Evolutionary conservation across 768 basidiomycete genomes (phyloP).

Genomic region (Lentinula guzmanii): DNA sequence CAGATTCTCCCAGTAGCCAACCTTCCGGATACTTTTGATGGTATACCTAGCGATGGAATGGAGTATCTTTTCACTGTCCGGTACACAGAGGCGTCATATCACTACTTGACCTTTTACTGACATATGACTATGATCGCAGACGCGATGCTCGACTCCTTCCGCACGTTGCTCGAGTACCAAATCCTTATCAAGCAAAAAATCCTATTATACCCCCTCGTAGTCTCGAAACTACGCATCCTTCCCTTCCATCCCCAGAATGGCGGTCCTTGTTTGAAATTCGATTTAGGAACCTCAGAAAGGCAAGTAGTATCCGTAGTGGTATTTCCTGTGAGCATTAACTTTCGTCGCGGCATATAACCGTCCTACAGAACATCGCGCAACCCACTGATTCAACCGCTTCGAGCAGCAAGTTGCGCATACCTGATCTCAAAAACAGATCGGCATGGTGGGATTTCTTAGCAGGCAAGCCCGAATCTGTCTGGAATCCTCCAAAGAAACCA

Average conservation of each 20-base stretch:
- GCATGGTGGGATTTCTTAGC: conserved; percentile 76
- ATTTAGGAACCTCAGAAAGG: conserved; percentile 65
- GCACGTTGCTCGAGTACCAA: conserved; percentile 54
- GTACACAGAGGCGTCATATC: conserved; percentile 28
- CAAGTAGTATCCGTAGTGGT: conserved; percentile 20
- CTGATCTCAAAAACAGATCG: conserved; percentile 68
- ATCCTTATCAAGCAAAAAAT: conserved; percentile 55
- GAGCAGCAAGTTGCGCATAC: conserved; percentile 35
- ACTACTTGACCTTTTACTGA: neutral
- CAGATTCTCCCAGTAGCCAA: conserved; percentile 81
- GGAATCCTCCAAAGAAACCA: conserved; percentile 47
- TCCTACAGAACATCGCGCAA: conserved; percentile 57
- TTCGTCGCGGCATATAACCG: neutral
- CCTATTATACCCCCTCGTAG: conserved; percentile 16
- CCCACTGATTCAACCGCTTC: conserved; percentile 35
- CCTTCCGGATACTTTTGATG: conserved; percentile 63
- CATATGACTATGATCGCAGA: conserved; percentile 27
- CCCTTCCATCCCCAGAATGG: conserved; percentile 67
- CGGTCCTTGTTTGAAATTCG: conserved; percentile 46
- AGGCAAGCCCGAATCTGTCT: conserved; percentile 62
- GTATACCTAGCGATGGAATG: conserved; percentile 63
- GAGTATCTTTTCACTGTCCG: conserved; percentile 80
- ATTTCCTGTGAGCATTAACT: neutral
- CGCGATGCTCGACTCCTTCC: conserved; percentile 68
- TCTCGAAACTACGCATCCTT: conserved; percentile 21